Base-by-base conservation (phyloP, 345 rosid genomes). In the Populus deltoides region DNA sequence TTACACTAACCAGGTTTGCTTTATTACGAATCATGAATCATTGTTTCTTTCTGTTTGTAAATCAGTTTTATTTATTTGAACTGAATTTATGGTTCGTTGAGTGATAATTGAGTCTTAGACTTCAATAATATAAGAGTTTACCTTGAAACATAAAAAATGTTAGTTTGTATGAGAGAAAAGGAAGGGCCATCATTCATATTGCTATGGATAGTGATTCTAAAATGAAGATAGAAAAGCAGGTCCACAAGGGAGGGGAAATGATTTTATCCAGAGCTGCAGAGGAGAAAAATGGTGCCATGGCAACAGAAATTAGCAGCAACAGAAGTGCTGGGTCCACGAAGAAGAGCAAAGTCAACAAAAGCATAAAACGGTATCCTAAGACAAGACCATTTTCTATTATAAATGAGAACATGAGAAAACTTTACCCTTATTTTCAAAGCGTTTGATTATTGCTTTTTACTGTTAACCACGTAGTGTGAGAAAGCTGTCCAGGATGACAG, bases 221-320 rank as follows among this genome's bases (percentile, higher is more conserved):
- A 27, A 11, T 22, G 27, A 25, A 51, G 13, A 53, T 41, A 36
- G 39, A 51, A 79, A 73, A 39, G 45, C 81, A 92, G 98, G 88
- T 95, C 66, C 89, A 87, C 43, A 90, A 82, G 78, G 98, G 99
- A 77, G 97, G 95, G 63, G 93, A 94, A 57, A 87, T 89, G 85
- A 93, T 92, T 71, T 71, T 90, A 75, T 78, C 81, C 71, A 83
- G 88, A 63, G 92, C 85, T 10, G 76, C 90, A 7, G 90, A 83
- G 83, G 87, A 86, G 74, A 89, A 85, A 77, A 84, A 82, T 72
- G 75, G 80, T 29, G 78, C 67, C 57, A 80, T 79, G 43, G 72
- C 79, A 41, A 81, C 77, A 49, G 79, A 80, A 74, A 79, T 81
- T 36, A 75, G 81, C 73, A 84, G 85, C 68, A 77, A 80, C 69